Evolutionary conservation across 2,329 filamentous ascomycete species (phyloP).

Genomic region (Arthrobotrys sinensis): DNA sequence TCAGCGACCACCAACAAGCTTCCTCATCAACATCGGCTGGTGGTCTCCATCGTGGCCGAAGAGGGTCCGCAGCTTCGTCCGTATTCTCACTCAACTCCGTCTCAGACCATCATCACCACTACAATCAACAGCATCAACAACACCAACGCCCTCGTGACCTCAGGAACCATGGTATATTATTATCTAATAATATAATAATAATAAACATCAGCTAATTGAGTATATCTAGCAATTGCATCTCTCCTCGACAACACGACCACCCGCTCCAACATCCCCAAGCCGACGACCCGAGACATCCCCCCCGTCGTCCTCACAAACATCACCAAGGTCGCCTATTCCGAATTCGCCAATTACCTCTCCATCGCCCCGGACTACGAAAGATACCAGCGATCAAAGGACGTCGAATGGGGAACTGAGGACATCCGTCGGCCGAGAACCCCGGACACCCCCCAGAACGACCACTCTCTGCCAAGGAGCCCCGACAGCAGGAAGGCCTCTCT

Average conservation of each 20-base stretch:
- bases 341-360: conserved; percentile 86
- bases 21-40: conserved; percentile 20
- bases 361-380: conserved; percentile 93
- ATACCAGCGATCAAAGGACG: conserved; percentile 85
- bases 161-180: too few relatives aligned
- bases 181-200: not conserved
- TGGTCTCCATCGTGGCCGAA: conserved; percentile 69
- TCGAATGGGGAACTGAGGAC: conserved; percentile 69
- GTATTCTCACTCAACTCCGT: conserved; percentile 75
- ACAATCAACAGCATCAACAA: not conserved
- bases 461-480: conserved; percentile 33
- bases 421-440: conserved; percentile 63
- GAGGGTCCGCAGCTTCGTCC: conserved; percentile 89
- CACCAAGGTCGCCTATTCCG: conserved; percentile 81
- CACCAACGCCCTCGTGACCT: not conserved
- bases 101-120: conserved; percentile 19
- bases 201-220: conserved; percentile 36
- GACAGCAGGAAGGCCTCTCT: conserved; percentile 47
- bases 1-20: conserved; percentile 45
- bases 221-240: conserved; percentile 82
- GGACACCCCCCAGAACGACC: conserved; percentile 52
- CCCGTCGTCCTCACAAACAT: conserved; percentile 93
- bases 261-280: conserved; percentile 89
- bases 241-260: conserved; percentile 79
- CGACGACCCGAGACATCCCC: conserved; percentile 89